phyloP scores from a whole-genome alignment of 1,284 basidiomycete species.

The Malassezia arunalokei region DNA sequence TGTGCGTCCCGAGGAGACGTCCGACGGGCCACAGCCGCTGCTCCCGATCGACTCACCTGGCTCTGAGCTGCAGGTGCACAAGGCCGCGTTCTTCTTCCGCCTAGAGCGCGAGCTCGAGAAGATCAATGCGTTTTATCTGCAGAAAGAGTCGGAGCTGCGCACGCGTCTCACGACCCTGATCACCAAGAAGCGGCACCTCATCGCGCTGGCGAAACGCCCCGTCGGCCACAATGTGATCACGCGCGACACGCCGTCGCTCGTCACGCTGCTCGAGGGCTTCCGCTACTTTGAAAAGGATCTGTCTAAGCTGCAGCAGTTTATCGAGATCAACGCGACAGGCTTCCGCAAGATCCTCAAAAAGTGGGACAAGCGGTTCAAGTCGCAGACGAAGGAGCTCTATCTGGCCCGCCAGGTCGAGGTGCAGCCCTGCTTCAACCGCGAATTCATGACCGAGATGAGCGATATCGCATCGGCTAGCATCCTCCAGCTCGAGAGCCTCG shows the following conservation, averaged over 20 bases:
- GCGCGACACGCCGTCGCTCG: conserved; percentile 38
- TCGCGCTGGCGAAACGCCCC: conserved; percentile 40
- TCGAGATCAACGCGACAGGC: conserved; percentile 93
- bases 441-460: conserved; percentile 90
- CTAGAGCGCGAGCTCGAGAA: conserved; percentile 95
- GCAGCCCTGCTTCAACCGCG: conserved; percentile 67
- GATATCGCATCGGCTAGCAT: conserved; percentile 89
- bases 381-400: conserved; percentile 88
- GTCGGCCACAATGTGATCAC: conserved; percentile 21
- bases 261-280: conserved; percentile 83
- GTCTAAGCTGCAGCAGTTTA: conserved; percentile 88
- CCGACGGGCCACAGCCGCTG: conserved; percentile 16
- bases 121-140: conserved; percentile 99
- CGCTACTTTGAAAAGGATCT: conserved; percentile 85
- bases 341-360: conserved; percentile 98
- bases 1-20: conserved; percentile 53
- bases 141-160: conserved; percentile 91
- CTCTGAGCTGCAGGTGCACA: conserved; percentile 57
- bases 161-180: conserved; percentile 76
- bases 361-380: conserved; percentile 93
- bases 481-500: conserved; percentile 68
- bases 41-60: conserved; percentile 26
- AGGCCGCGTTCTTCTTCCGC: conserved; percentile 98
- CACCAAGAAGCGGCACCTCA: conserved; percentile 76
- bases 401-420: conserved; percentile 93